These are phyloP conservation scores for Austroboletus festivus DNA, from an alignment of 768 basidiomycete species.

Conservation along the genomic window DNA sequence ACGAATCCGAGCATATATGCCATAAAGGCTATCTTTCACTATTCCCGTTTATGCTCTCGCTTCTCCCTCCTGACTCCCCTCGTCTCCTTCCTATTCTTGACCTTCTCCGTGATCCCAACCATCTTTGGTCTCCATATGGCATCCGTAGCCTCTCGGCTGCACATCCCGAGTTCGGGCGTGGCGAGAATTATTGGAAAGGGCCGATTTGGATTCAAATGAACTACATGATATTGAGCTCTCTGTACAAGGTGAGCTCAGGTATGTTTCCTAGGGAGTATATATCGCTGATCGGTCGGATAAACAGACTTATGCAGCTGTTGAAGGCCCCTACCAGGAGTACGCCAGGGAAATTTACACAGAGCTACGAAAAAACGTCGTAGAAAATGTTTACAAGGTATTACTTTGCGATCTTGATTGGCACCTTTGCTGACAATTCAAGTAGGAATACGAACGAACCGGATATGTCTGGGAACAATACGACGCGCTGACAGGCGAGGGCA, in stretches of 20 bases:
- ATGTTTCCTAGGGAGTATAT: neutral
- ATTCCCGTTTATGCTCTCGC: constrained; percentile 86
- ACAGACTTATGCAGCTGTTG: constrained; percentile 72
- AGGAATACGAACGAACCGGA: constrained; percentile 92
- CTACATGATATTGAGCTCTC: constrained; percentile 76
- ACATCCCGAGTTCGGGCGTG: constrained; percentile 86
- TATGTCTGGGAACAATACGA: constrained; percentile 99
- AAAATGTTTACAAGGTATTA: constrained; percentile 73
- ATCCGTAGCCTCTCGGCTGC: constrained; percentile 84
- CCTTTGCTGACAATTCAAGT: constrained; percentile 6
- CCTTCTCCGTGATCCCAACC: constrained; percentile 71
- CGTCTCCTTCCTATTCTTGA: constrained; percentile 81
- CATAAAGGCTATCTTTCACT: constrained; percentile 91
- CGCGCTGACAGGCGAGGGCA: constrained; percentile 75
- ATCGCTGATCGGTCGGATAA: constrained; percentile 4
- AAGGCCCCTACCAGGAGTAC: constrained; percentile 76
- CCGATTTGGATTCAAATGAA: constrained; percentile 99
- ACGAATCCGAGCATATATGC: constrained; percentile 90
- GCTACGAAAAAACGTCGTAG: constrained; percentile 76
- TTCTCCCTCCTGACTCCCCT: constrained; percentile 73
- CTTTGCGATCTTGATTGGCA: neutral
- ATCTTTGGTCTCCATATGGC: constrained; percentile 91
- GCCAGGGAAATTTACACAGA: constrained; percentile 79
- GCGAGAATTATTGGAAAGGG: constrained; percentile 97
- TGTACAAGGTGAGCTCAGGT: constrained; percentile 59